phyloP scores from a whole-genome alignment of 73 alveolate genomes.

The Loxodes magnus region DNA sequence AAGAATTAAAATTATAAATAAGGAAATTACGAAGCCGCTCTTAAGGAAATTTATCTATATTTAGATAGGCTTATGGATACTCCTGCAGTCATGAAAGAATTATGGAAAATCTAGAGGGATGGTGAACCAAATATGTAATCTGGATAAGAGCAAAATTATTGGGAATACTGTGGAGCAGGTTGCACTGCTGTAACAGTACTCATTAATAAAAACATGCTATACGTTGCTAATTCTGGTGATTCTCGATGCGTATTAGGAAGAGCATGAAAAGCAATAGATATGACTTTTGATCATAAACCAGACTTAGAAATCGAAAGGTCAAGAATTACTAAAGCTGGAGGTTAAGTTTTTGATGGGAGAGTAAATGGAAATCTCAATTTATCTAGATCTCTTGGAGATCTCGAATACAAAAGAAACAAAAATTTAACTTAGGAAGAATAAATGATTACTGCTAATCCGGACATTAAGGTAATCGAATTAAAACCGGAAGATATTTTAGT shows the following conservation, averaged over 20 bases:
- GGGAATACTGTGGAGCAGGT: conserved; percentile 26
- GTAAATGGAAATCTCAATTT: conserved; percentile 77
- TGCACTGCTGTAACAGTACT: conserved; percentile 65
- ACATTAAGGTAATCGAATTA: conserved; percentile 29
- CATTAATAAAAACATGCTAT: conserved; percentile 24
- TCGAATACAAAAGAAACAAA: conserved; percentile 60
- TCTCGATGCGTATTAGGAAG: conserved; percentile 73
- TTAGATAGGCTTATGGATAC: conserved; percentile 51
- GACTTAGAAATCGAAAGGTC: conserved; percentile 65
- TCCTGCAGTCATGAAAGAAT: conserved; percentile 31
- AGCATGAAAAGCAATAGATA: conserved; percentile 48
- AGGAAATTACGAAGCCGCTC: conserved; percentile 50
- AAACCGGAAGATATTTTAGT: conserved; percentile 31
- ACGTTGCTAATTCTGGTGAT: no score
- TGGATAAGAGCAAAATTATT: not conserved
- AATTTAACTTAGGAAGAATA: conserved; percentile 75
- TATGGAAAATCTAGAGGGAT: conserved; percentile 12
- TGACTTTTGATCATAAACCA: conserved; percentile 84
- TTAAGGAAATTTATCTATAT: conserved; percentile 55
- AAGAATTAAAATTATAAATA: conserved; percentile 24
- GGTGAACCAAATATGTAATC: not conserved
- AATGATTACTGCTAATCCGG: conserved; percentile 81
- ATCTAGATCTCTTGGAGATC: conserved; percentile 86
- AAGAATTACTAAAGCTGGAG: conserved; percentile 79
- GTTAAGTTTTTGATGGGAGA: conserved; percentile 68